Evolutionary conservation across 768 basidiomycete species (phyloP).

Genomic region (Boletus edulis): DNA sequence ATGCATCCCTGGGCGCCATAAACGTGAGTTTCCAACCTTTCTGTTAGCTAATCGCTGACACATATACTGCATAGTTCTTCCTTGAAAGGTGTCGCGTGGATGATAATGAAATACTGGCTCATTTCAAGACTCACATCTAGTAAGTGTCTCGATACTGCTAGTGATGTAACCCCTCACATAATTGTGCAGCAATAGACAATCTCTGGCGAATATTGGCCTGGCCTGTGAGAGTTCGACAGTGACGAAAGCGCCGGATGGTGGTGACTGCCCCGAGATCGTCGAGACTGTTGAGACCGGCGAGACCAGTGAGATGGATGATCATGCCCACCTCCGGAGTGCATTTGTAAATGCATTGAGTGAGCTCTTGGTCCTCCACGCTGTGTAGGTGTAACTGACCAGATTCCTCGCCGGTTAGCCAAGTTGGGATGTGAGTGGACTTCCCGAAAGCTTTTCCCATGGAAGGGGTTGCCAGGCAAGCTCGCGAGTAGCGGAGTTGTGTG

Average conservation of each 20-base stretch:
- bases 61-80: background rate
- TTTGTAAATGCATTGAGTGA: background rate
- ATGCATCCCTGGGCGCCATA: too few species aligned
- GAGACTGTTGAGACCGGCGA: background rate
- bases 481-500: too few species aligned
- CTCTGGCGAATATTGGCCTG: background rate
- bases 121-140: background rate
- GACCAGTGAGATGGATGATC: background rate
- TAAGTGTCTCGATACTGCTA: background rate
- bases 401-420: too few species aligned
- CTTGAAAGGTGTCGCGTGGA: background rate
- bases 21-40: too few species aligned
- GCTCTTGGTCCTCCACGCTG: background rate
- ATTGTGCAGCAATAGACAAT: background rate
- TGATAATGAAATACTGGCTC: background rate
- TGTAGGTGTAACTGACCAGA: too few species aligned
- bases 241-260: background rate
- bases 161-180: background rate
- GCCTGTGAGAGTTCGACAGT: background rate
- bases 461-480: too few species aligned
- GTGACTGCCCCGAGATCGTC: background rate
- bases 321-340: background rate
- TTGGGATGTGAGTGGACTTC: too few species aligned
- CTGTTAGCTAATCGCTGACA: too few species aligned
- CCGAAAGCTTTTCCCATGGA: too few species aligned